A percentile compares a stretch with the other conserved stretches of the same genome.
Evolutionary conservation across 139 green algal genomes (phyloP).

Genomic region (Asterochloris sp.): DNA sequence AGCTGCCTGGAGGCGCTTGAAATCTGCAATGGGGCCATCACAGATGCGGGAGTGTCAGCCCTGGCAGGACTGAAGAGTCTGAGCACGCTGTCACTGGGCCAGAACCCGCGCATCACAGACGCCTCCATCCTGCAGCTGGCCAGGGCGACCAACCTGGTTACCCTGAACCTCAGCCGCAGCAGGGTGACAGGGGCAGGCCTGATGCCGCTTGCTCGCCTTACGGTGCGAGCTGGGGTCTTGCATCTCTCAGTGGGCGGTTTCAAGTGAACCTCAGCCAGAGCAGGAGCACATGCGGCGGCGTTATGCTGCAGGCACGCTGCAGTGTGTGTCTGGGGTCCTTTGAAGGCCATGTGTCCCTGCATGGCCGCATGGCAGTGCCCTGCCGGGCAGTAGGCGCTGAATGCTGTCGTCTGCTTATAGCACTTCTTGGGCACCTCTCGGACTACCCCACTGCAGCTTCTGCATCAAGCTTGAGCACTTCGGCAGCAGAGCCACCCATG

Average conservation of each 20-base stretch:
- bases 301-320: too few species aligned
- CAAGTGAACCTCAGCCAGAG: neutral
- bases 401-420: too few species aligned
- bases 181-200: conserved; percentile 29
- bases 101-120: conserved; percentile 38
- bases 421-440: too few species aligned
- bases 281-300: too few species aligned
- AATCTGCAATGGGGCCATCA: conserved; percentile 5
- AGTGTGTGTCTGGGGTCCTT: too few species aligned
- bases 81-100: neutral
- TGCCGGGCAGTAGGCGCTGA: too few species aligned
- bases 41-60: neutral
- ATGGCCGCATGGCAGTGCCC: too few species aligned
- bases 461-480: too few species aligned
- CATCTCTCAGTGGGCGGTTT: too few species aligned
- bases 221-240: neutral
- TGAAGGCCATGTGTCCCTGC: too few species aligned
- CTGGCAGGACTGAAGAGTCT: neutral
- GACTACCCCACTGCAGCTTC: too few species aligned
- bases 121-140: conserved; percentile 15
- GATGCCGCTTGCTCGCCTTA: conserved; percentile 1
- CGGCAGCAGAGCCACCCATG: too few species aligned
- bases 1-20: conserved; percentile 17
- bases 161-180: conserved; percentile 43
- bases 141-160: conserved; percentile 22